Conservation (phyloP, 768 basidiomycete genomes). For the Cantharellus anzutake region DNA sequence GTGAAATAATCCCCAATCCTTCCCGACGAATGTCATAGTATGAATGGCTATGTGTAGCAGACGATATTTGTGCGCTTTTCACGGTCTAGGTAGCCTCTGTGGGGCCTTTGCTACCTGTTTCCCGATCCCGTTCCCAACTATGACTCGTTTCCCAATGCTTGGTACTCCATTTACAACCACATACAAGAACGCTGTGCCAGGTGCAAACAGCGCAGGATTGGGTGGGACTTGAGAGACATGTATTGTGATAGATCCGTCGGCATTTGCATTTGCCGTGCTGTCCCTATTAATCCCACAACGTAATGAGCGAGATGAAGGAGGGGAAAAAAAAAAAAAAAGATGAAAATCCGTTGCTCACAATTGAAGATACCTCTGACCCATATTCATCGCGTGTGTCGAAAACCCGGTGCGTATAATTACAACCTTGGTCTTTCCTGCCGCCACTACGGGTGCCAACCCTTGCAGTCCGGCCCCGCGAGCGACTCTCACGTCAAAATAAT, state of each 20-base stretch:
- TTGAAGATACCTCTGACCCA: constrained; percentile 60
- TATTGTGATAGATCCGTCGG: constrained; percentile 32
- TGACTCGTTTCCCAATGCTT: too few species aligned
- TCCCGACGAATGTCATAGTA: too few species aligned
- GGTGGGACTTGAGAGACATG: constrained; percentile 41
- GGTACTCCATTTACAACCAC: too few species aligned
- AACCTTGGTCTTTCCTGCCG: constrained; percentile 30
- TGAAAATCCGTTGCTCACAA: constrained; percentile 16
- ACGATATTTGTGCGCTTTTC: background rate
- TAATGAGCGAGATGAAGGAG: background rate
- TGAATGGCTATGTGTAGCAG: too few species aligned
- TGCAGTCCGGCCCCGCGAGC: constrained; percentile 30
- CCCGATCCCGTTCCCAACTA: too few species aligned
- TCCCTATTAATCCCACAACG: constrained; percentile 14
- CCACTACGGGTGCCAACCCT: constrained; percentile 17
- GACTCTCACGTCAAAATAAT: constrained; percentile 46
- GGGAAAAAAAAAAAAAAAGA: background rate
- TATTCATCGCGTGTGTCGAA: constrained; percentile 65
- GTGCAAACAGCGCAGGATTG: constrained; percentile 25
- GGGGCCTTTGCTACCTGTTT: constrained; percentile 15
- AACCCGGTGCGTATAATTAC: constrained; percentile 50
- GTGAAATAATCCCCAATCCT: too few species aligned
- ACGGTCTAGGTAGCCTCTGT: background rate
- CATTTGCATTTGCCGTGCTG: constrained; percentile 36
- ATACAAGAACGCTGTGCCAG: too few species aligned